A percentile compares a stretch with the other conserved stretches of the same genome.
Conservation (phyloP, 306 rosid genomes). For the Spatholobus suberectus region DNA sequence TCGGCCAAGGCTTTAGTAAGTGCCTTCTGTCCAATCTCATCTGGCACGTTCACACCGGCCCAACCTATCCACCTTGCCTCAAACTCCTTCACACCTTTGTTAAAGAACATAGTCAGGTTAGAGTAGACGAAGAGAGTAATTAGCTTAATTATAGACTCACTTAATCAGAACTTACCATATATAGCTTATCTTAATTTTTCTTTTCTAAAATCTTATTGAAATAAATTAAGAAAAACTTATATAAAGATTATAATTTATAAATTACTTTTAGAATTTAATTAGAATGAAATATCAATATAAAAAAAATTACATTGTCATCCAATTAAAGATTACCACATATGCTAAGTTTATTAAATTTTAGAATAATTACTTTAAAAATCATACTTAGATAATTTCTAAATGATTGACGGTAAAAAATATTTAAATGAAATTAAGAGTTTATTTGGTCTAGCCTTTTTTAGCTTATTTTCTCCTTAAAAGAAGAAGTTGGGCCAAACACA, state of each 20-base stretch:
- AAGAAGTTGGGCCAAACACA: too few relatives aligned
- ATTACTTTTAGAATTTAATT: not conserved
- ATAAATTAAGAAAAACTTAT: not conserved
- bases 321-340: too few relatives aligned
- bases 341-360: too few relatives aligned
- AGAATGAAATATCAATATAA: not conserved
- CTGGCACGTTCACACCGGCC: constrained; percentile 96
- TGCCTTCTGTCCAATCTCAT: constrained; percentile 83
- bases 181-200: not conserved
- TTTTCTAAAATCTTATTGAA: not conserved
- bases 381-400: too few relatives aligned
- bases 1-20: constrained; percentile 88
- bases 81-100: constrained; percentile 85
- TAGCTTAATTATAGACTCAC: not conserved
- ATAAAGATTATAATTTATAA: not conserved
- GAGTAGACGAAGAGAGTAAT: constrained; percentile 3
- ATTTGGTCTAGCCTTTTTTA: too few relatives aligned
- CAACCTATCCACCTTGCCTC: constrained; percentile 97
- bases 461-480: too few relatives aligned
- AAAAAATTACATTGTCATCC: not conserved
- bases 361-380: too few relatives aligned
- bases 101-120: constrained; percentile 33
- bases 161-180: not conserved
- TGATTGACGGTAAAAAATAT: too few relatives aligned
- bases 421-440: too few relatives aligned